A percentile compares a stretch with the other conserved stretches of the same genome.
Evolutionary conservation across 179 eudicot genomes (phyloP).

Genomic region (Amaranthus tricolor): DNA sequence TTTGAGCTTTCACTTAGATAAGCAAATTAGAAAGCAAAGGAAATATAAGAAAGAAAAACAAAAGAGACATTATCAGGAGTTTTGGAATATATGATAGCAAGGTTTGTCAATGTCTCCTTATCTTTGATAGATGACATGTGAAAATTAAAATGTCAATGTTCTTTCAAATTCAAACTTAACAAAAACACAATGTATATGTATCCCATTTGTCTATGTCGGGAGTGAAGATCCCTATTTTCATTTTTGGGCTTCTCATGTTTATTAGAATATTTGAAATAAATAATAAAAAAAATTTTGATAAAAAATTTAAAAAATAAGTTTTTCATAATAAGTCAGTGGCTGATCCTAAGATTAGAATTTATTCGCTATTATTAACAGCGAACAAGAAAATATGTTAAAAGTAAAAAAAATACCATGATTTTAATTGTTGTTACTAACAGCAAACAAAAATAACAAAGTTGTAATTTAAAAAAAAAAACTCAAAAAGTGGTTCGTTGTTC

Average conservation of each 20-base stretch:
- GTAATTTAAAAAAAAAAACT: no score
- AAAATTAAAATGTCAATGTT: conserved; percentile 24
- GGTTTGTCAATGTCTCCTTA: conserved; percentile 37
- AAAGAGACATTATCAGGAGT: conserved; percentile 26
- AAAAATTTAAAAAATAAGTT: no score
- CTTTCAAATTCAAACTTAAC: conserved; percentile 15
- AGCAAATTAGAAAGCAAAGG: background rate
- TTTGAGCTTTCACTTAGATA: no score
- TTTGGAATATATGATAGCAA: conserved; percentile 41
- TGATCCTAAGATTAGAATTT: no score
- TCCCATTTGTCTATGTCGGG: conserved; percentile 33
- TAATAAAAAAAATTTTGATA: no score
- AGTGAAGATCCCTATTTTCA: background rate
- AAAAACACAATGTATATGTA: conserved; percentile 1
- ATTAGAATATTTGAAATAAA: background rate
- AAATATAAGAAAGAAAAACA: conserved; percentile 12
- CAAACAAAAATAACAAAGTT: no score
- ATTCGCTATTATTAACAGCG: no score
- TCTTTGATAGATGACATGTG: conserved; percentile 29
- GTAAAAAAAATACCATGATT: no score
- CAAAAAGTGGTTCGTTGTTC: no score
- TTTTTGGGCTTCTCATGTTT: conserved; percentile 2
- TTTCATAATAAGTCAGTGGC: no score
- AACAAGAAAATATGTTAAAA: no score
- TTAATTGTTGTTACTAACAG: no score